Base-by-base conservation (phyloP, 495 filamentous ascomycete species). In the Choiromyces venosus region DNA sequence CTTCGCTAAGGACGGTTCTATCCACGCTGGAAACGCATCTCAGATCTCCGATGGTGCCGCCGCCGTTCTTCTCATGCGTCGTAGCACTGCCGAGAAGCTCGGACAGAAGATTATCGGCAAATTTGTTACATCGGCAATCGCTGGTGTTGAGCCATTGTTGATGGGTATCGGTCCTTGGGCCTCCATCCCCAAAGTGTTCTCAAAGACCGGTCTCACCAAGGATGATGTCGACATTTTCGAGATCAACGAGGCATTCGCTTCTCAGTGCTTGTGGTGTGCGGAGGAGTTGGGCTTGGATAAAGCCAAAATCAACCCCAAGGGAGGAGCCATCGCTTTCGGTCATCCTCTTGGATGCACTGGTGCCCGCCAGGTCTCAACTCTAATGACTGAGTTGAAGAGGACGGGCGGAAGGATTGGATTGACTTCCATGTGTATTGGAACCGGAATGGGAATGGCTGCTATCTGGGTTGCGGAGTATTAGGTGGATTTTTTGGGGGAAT, bases 181-280 rank as follows among this genome's bases (percentile, higher is more conserved):
- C 82, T 94, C 95, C 39, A 97, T 99, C 82, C 95, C 95, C 72
- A 90, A 93, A 80, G 93, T 92, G 9, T 89, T 97, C 74, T 86
- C 90, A 83, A 94, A 95, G 82, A 91, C 93, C 4, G 92, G 93
- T 61, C 87, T 99, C 74, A 87, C 86, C 75, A 93, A 91, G 84
- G 91, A 94, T 66, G 95, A 98, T 75, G 93, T 99, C 44, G 96
- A 97, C 83, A 92, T 98, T 81, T 99, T 87, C 82, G 95, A 99
- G 89, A 98, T 99, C 87, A 99, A 99, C 86, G 95, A 99, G 88
- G 95, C 95, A 10, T 99, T 99, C 82, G 95, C 95, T 21, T 90
- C 87, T 70, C 95, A 99, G 86, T 97, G 93, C 80, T 84, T 99
- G 67, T 97, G 91, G 91, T 99, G 96, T 84, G 86, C 90, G 66